A percentile compares a stretch with the other conserved stretches of the same genome.
Conservation (phyloP, 2,329 filamentous ascomycete species). For the Cryphonectria naterciae region DNA sequence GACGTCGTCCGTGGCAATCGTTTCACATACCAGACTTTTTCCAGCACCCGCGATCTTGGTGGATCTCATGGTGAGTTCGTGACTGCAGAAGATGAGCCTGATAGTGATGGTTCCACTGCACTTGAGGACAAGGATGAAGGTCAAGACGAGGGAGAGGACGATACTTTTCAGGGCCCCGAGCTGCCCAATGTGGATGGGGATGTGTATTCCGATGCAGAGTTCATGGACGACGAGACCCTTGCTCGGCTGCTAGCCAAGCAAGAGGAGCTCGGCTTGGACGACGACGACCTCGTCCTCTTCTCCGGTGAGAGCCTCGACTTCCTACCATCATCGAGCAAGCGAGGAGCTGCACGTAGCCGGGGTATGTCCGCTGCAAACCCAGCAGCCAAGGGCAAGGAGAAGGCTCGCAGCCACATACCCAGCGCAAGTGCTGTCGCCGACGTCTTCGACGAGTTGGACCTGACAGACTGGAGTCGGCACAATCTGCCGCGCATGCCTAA, state of each 20-base stretch:
- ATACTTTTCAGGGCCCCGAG: constrained; percentile 35
- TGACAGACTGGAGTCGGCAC: constrained; percentile 81
- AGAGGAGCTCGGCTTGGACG: constrained; percentile 64
- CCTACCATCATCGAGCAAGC: constrained; percentile 18
- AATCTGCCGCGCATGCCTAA: constrained; percentile 66
- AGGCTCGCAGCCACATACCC: constrained; percentile 32
- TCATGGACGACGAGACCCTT: constrained; percentile 63
- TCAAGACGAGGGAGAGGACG: constrained; percentile 39
- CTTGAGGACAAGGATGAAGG: constrained; percentile 39
- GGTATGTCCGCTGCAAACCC: neutral
- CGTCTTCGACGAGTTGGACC: constrained; percentile 71
- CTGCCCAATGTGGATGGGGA: constrained; percentile 31
- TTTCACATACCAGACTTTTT: constrained; percentile 31
- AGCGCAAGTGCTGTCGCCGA: constrained; percentile 50
- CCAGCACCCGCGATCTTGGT: constrained; percentile 46
- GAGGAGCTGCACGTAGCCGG: neutral
- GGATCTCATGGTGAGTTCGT: constrained; percentile 47
- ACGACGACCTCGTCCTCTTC: constrained; percentile 62
- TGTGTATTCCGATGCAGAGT: constrained; percentile 38
- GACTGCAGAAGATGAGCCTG: constrained; percentile 45
- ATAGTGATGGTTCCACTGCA: constrained; percentile 44
- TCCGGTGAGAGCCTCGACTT: constrained; percentile 38
- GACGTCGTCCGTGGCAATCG: constrained; percentile 31
- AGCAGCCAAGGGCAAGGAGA: constrained; percentile 1
- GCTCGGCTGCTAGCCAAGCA: constrained; percentile 65